These are phyloP conservation scores for Chenopodium berlandieri DNA, from an alignment of 148 eudicot genomes.

Conservation along the genomic window DNA sequence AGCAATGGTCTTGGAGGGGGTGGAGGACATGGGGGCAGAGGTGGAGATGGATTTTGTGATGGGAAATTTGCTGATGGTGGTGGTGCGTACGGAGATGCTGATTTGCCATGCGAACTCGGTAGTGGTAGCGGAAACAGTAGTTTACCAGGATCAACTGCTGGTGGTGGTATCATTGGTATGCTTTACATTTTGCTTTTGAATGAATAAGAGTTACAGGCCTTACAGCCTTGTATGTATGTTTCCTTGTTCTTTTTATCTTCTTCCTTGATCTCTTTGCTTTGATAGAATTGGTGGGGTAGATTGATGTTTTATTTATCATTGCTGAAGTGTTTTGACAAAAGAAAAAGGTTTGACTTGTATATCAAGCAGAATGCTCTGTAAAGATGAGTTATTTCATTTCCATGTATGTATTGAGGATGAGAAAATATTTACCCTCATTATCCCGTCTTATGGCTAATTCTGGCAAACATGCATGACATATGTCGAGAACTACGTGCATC, in stretches of 20 bases:
- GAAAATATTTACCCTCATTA: background rate
- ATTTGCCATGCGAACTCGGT: constrained; percentile 95
- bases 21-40: constrained; percentile 95
- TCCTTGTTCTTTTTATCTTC: background rate
- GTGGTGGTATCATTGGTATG: constrained; percentile 91
- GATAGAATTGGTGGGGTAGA: background rate
- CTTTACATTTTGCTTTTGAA: background rate
- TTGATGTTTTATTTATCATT: background rate
- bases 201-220: background rate
- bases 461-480: background rate
- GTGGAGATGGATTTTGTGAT: constrained; percentile 76
- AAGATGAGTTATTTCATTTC: background rate
- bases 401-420: background rate
- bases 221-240: background rate
- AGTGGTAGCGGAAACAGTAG: constrained; percentile 91
- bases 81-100: constrained; percentile 66
- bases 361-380: background rate
- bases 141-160: constrained; percentile 71
- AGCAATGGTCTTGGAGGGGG: constrained; percentile 83
- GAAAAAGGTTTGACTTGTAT: background rate
- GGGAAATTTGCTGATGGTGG: constrained; percentile 67
- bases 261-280: background rate
- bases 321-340: background rate
- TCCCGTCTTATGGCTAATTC: background rate
- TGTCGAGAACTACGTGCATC: background rate